These are phyloP conservation scores for Fusarium sp. DNA, from an alignment of 2,329 filamentous ascomycete genomes.

Conservation along the genomic window DNA sequence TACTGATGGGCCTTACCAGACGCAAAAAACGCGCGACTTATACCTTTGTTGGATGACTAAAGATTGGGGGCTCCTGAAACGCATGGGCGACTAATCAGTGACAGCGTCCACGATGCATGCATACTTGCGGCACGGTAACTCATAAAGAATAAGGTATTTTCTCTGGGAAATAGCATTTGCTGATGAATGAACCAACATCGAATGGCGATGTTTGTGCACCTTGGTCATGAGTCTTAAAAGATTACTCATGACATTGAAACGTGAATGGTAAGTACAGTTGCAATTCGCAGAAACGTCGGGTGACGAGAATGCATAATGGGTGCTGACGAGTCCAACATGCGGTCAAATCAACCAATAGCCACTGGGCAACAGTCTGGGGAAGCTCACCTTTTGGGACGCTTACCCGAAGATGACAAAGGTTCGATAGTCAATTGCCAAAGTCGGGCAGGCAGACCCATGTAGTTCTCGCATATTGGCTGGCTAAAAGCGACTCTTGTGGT, in stretches of 20 bases:
- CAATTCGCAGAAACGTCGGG: not conserved
- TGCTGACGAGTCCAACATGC: conserved; percentile 31
- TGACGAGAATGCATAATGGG: not conserved
- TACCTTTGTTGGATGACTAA: not conserved
- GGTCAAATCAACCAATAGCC: conserved; percentile 16
- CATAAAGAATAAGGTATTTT: not conserved
- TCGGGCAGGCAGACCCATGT: conserved; percentile 1
- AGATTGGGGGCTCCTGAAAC: rapidly evolving
- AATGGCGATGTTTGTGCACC: too few species aligned
- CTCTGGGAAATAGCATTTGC: not conserved
- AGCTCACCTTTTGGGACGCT: conserved; percentile 15
- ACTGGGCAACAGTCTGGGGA: conserved; percentile 11
- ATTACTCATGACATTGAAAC: not conserved
- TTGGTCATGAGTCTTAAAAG: not conserved
- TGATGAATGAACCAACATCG: not conserved
- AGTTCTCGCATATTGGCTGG: conserved; percentile 8
- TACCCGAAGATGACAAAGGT: conserved; percentile 25
- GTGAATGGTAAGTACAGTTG: not conserved
- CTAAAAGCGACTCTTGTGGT: conserved; percentile 8
- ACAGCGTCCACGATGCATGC: not conserved
- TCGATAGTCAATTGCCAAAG: not conserved
- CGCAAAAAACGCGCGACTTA: not conserved
- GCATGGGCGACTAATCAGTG: too few species aligned
- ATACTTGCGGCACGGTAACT: not conserved
- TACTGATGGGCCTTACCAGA: not conserved